These are phyloP conservation scores for Obelidium mucronatum DNA, from an alignment of 192 early-diverging fungal genomes.

Conservation along the genomic window DNA sequence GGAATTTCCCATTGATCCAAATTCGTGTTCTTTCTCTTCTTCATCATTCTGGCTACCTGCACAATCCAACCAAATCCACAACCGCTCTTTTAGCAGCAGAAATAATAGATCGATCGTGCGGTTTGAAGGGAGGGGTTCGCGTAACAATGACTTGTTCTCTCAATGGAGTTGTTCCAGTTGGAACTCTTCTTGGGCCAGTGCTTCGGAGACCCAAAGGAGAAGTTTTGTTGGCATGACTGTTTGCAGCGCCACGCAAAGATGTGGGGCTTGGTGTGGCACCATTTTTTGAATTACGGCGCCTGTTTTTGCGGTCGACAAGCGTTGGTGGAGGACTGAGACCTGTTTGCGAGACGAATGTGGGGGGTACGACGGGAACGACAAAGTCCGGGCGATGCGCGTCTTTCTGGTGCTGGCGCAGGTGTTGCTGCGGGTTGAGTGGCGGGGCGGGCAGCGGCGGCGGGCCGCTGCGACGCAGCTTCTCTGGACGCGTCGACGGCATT, in stretches of 20 bases:
- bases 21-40: too few species aligned
- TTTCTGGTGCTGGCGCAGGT: constrained; percentile 1
- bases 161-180: neutral
- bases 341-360: constrained; percentile 19
- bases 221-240: neutral
- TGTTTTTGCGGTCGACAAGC: constrained; percentile 19
- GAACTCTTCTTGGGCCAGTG: constrained; percentile 10
- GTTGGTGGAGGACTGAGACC: constrained; percentile 26
- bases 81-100: neutral
- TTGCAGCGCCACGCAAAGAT: neutral
- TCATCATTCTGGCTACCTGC: too few species aligned
- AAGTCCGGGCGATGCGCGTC: constrained; percentile 30
- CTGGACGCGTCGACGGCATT: neutral
- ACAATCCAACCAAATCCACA: too few species aligned
- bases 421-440: constrained; percentile 27
- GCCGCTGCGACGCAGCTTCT: neutral
- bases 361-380: constrained; percentile 37
- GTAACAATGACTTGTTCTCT: neutral
- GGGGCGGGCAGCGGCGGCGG: constrained; percentile 23
- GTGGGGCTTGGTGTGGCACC: neutral
- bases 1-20: too few species aligned
- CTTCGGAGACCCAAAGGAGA: neutral
- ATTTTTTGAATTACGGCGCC: neutral
- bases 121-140: constrained; percentile 18
- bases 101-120: neutral